Conservation (phyloP, 23 red algal genomes). For the Gracilaria caudata region DNA sequence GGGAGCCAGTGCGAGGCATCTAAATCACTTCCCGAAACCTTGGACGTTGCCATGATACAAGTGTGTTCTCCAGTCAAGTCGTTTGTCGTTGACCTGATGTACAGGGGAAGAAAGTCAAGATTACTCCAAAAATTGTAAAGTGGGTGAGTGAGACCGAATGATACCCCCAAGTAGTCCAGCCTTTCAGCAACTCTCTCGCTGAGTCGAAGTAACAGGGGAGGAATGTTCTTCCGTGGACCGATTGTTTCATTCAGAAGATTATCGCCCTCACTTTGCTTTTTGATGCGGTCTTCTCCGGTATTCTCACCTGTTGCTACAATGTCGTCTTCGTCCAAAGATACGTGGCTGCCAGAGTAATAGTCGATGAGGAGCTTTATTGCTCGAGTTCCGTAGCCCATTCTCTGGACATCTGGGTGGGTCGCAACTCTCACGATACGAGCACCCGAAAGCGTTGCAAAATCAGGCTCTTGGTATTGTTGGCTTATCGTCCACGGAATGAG, state of each 20-base stretch:
- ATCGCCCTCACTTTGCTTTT: not conserved
- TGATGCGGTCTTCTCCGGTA: not conserved
- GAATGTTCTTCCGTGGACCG: slow-evolving; percentile 73
- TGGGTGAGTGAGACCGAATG: slow-evolving; percentile 89
- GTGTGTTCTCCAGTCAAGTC: slow-evolving; percentile 97
- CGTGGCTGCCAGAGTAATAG: slow-evolving; percentile 54
- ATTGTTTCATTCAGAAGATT: slow-evolving; percentile 70
- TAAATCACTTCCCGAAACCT: slow-evolving; percentile 1
- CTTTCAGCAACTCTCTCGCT: slow-evolving; percentile 37
- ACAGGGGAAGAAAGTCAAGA: slow-evolving; percentile 80
- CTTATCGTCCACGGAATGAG: slow-evolving; percentile 97
- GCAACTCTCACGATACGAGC: slow-evolving; percentile 92
- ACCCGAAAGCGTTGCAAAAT: slow-evolving; percentile 86
- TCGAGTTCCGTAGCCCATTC: slow-evolving; percentile 95
- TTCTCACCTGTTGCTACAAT: not conserved
- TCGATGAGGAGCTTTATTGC: slow-evolving; percentile 81
- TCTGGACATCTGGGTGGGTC: slow-evolving; percentile 91
- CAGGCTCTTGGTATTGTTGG: slow-evolving; percentile 95
- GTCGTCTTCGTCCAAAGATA: slow-evolving; percentile 61
- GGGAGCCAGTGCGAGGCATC: slow-evolving; percentile 51
- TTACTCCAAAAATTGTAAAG: slow-evolving; percentile 92
- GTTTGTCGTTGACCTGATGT: slow-evolving; percentile 87
- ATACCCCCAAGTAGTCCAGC: slow-evolving; percentile 96
- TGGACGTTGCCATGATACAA: slow-evolving; percentile 80
- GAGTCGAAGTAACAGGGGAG: slow-evolving; percentile 83